phyloP scores from a whole-genome alignment of 1,284 basidiomycete genomes.

The Exobasidium rhododendri region DNA sequence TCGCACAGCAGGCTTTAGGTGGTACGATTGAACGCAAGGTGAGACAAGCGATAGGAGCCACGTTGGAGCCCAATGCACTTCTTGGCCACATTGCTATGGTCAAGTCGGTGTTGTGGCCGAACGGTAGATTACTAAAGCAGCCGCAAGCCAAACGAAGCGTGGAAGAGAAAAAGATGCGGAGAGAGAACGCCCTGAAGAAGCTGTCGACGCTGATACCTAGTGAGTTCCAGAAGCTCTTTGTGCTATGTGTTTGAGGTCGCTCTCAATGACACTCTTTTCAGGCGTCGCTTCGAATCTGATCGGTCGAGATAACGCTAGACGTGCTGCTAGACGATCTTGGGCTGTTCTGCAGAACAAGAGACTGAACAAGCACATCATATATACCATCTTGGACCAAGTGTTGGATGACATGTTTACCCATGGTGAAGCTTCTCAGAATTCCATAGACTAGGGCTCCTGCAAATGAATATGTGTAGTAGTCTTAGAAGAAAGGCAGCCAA shows the following conservation, averaged over 20 bases:
- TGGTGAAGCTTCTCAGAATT: neutral
- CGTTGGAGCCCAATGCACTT: slow-evolving; percentile 53
- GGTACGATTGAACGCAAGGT: slow-evolving; percentile 92
- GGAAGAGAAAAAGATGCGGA: slow-evolving; percentile 73
- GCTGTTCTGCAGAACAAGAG: slow-evolving; percentile 86
- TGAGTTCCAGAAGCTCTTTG: slow-evolving; percentile 53
- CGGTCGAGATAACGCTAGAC: slow-evolving; percentile 83
- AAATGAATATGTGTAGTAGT: too few species aligned
- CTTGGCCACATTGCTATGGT: slow-evolving; percentile 65
- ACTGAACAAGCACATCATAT: slow-evolving; percentile 62
- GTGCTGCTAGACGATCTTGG: slow-evolving; percentile 85
- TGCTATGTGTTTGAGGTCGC: neutral
- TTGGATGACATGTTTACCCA: slow-evolving; percentile 28
- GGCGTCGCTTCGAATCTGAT: slow-evolving; percentile 95
- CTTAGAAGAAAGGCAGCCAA: too few species aligned
- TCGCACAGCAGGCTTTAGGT: slow-evolving; percentile 89
- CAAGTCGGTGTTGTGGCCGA: slow-evolving; percentile 75
- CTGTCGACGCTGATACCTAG: slow-evolving; percentile 84
- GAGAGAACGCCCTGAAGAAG: slow-evolving; percentile 81
- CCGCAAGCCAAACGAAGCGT: slow-evolving; percentile 66
- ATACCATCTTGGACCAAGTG: slow-evolving; percentile 31
- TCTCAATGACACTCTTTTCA: slow-evolving; percentile 47
- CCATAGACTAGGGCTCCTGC: too few species aligned
- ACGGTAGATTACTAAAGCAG: slow-evolving; percentile 69
- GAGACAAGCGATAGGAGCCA: slow-evolving; percentile 68